Evolutionary conservation across 805 yeast genomes (phyloP), one percentile per base, ranked within the genome.

Genomic region (Grigorovia transvaalensis): DNA sequence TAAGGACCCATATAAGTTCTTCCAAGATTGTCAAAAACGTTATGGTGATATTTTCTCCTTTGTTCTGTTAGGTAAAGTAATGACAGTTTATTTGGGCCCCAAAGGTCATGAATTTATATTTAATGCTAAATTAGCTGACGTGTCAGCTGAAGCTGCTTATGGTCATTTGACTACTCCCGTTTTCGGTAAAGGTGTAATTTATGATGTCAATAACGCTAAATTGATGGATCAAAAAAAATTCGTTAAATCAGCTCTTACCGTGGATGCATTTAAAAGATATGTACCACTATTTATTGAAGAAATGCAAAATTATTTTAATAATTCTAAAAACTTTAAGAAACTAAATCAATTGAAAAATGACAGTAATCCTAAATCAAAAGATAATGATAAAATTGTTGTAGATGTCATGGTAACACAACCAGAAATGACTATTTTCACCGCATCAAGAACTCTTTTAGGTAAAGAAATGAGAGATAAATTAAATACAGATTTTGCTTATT

Each of bases 211-310:
- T 56, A 93, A 93, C 73, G 72, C 81, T 63, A 81, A 89, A 59
- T 79, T 93, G 63, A 93, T 93, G 99, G 99, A 93, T 69, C 99
- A 93, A 71, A 93, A 93, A 80, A 93, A 89, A 74, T 93, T 93
- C 64, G 95, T 90, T 56, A 93, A 93, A 71, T 79, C 80, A 51
- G 95, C 96, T 20, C 77, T 93, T 60, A 85, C 96, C 29, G 80
- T 79, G 57, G 96, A 87, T 46, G 80, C 95, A 1, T 93, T 93
- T 74, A 78, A 79, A 59, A 70, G 73, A 17, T 91, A 93, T 64
- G 97, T 93, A 49, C 99, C 99, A 53, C 73, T 83, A 67, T 89
- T 93, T 62, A 79, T 79, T 61, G 84, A 82, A 56, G 99, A 93
- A 70, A 78, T 87, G 46, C 61, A 75, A 52, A 73, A 78, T 57